Conservation (phyloP, 2,329 filamentous ascomycete genomes). For the Phaeosphaeriaceae sp. region DNA sequence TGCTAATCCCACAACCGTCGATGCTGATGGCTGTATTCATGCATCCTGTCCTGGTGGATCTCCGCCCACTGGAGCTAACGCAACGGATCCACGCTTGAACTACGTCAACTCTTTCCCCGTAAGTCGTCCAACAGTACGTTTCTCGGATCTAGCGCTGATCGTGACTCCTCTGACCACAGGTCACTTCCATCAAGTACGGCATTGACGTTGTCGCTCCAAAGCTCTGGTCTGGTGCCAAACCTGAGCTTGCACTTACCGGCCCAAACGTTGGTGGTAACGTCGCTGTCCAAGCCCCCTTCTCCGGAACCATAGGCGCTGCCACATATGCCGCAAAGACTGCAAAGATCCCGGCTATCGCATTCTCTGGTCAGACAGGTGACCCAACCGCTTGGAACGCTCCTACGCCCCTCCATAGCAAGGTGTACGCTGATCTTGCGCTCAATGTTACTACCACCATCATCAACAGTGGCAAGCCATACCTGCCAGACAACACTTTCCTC, state of each 20-base stretch:
- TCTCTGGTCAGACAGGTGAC: conserved; percentile 63
- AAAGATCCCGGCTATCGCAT: conserved; percentile 71
- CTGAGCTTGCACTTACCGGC: conserved; percentile 71
- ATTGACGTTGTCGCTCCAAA: conserved; percentile 63
- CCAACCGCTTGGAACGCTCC: conserved; percentile 62
- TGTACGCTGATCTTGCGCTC: conserved; percentile 71
- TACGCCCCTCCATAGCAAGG: conserved; percentile 58
- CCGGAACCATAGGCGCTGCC: conserved; percentile 72
- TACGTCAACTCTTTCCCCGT: conserved; percentile 74
- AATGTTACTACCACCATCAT: conserved; percentile 65
- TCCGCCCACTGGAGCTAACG: conserved; percentile 64
- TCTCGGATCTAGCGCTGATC: too few relatives aligned
- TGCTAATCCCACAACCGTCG: conserved; percentile 56
- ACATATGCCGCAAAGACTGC: conserved; percentile 61
- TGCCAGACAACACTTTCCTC: conserved; percentile 66
- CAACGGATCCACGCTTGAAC: conserved; percentile 65
- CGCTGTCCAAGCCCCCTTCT: conserved; percentile 63
- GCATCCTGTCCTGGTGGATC: conserved; percentile 66
- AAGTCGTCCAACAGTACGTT: not conserved
- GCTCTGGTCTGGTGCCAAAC: conserved; percentile 59
- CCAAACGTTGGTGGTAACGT: conserved; percentile 69
- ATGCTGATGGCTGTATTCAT: conserved; percentile 62
- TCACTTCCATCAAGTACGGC: conserved; percentile 69
- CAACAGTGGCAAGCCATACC: conserved; percentile 65
- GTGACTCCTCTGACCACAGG: not conserved